Evolutionary conservation across 768 basidiomycete species (phyloP).

Genomic region (Leccinum ochraceum): DNA sequence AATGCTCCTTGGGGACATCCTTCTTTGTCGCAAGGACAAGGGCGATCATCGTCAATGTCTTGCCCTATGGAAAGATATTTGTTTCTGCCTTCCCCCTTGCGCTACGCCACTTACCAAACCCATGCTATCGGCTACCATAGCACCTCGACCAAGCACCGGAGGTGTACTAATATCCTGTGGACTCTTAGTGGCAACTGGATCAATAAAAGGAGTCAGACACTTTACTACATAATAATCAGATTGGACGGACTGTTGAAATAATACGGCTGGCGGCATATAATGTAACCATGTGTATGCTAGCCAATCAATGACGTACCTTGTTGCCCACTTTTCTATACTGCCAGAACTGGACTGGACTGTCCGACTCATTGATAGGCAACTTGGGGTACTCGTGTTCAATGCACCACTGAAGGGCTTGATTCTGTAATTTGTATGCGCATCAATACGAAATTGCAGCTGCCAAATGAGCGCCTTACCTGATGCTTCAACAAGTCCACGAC

Average conservation of each 20-base stretch:
- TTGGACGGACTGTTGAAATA: conserved; percentile 65
- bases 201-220: conserved; percentile 1
- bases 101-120: conserved; percentile 45
- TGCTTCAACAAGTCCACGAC: conserved; percentile 77
- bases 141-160: conserved; percentile 79
- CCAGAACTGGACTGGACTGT: conserved; percentile 90
- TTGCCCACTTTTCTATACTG: conserved; percentile 56
- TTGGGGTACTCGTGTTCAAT: conserved; percentile 76
- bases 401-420: conserved; percentile 86
- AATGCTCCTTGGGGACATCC: conserved; percentile 56
- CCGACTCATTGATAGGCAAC: conserved; percentile 63
- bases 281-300: background rate
- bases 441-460: background rate
- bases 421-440: conserved; percentile 41
- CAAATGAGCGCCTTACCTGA: conserved; percentile 49
- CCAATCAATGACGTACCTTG: conserved; percentile 45
- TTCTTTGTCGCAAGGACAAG: conserved; percentile 76
- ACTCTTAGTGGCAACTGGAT: conserved; percentile 75
- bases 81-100: background rate
- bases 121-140: conserved; percentile 90
- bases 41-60: conserved; percentile 87
- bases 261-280: conserved; percentile 42
- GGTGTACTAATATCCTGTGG: conserved; percentile 55
- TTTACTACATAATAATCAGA: background rate
- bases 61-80: conserved; percentile 55